These are phyloP conservation scores for Pichia paraexigua DNA, from an alignment of 805 yeast genomes.

Conservation along the genomic window DNA sequence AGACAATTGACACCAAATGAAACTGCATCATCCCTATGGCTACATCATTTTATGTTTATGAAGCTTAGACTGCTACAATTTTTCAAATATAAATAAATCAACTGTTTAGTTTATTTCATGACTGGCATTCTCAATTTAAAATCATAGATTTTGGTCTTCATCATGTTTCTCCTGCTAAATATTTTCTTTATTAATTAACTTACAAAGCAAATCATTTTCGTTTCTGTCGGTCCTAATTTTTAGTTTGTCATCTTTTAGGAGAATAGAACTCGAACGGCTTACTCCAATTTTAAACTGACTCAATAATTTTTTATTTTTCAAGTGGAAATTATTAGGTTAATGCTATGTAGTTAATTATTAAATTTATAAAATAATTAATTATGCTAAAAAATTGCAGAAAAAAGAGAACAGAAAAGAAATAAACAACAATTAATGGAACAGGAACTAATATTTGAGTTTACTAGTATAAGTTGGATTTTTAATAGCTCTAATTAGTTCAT, in stretches of 20 bases:
- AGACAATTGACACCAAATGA: not conserved
- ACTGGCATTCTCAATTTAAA: not conserved
- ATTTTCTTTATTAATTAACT: no score
- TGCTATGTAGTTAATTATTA: not conserved
- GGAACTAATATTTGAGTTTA: not conserved
- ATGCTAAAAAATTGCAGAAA: not conserved
- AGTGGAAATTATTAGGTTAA: not conserved
- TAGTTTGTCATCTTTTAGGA: no score
- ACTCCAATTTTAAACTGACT: no score
- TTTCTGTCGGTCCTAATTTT: no score
- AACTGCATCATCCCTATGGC: not conserved
- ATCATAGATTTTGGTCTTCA: not conserved
- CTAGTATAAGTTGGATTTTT: constrained; percentile 1
- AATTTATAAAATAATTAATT: not conserved
- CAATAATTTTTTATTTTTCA: no score
- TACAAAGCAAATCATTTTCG: no score
- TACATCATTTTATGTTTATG: not conserved
- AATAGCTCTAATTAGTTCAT: constrained; percentile 46
- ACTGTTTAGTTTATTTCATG: not conserved
- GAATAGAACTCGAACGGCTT: no score
- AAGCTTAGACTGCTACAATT: not conserved
- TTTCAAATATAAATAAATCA: not conserved
- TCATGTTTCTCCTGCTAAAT: not conserved
- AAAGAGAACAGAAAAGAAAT: not conserved
- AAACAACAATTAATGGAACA: not conserved